A percentile compares a stretch with the other conserved stretches of the same genome.
These are phyloP conservation scores for Ceratorhiza oryzae-sativae DNA, from an alignment of 1,284 basidiomycete species.

Conservation along the genomic window DNA sequence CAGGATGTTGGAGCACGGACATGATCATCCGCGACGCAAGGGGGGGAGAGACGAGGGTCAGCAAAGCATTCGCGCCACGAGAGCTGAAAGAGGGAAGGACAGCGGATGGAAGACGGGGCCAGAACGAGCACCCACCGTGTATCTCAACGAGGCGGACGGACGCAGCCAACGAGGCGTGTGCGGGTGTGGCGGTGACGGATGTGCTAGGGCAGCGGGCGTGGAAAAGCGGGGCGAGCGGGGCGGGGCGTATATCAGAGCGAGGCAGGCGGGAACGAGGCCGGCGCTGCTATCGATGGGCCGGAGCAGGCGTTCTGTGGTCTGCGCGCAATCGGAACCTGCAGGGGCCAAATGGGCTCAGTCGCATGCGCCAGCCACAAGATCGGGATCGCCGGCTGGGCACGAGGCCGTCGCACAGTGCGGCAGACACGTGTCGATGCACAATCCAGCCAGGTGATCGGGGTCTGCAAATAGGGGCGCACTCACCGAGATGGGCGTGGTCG, in stretches of 20 bases:
- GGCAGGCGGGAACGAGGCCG: constrained; percentile 11
- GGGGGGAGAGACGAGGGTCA: not conserved
- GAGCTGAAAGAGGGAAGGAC: not conserved
- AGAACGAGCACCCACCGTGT: constrained; percentile 26
- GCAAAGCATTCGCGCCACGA: constrained; percentile 9
- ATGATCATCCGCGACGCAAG: constrained; percentile 5
- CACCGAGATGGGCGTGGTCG: not conserved
- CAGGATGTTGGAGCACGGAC: constrained; percentile 20
- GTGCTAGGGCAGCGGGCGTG: constrained; percentile 21
- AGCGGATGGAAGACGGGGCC: not conserved
- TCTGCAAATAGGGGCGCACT: constrained; percentile 8
- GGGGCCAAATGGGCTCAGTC: constrained; percentile 11
- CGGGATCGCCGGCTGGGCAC: not conserved
- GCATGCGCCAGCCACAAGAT: not conserved
- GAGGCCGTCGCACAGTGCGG: constrained; percentile 1
- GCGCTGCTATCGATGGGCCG: not conserved
- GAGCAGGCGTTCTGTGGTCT: not conserved
- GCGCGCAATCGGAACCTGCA: constrained; percentile 6
- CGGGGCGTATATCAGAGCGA: constrained; percentile 27
- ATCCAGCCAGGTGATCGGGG: not conserved
- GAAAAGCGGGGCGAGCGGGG: constrained; percentile 21
- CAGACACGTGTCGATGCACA: constrained; percentile 7
- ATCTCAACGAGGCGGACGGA: constrained; percentile 15
- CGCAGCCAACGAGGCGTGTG: constrained; percentile 13
- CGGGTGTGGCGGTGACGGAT: constrained; percentile 13